Conservation (phyloP, 1,284 basidiomycete species). For the Volvariella volvacea region DNA sequence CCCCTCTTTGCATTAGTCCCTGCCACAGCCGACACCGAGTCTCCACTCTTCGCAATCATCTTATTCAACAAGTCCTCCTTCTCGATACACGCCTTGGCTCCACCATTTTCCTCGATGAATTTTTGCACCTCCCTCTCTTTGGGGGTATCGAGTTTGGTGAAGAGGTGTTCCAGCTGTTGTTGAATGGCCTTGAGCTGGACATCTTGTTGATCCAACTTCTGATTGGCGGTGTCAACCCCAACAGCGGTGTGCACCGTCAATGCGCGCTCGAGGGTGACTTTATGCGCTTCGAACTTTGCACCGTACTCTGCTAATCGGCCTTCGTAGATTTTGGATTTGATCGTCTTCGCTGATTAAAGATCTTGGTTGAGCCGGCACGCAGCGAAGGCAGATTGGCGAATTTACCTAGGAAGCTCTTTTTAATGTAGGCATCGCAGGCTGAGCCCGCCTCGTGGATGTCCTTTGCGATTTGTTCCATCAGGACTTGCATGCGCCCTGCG, state of each 20-base stretch:
- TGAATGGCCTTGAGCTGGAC: conserved; percentile 17
- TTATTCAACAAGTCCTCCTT: conserved; percentile 22
- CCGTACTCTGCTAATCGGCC: conserved; percentile 24
- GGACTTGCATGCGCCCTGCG: conserved; percentile 12
- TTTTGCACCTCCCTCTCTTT: conserved; percentile 23
- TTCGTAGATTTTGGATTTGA: conserved; percentile 32
- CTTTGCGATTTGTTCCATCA: conserved; percentile 17
- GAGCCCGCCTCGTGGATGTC: conserved; percentile 20
- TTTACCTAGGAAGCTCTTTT: conserved; percentile 20
- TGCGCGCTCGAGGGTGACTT: conserved; percentile 23
- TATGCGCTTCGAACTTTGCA: conserved; percentile 23
- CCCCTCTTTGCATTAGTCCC: conserved; percentile 16
- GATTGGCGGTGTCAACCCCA: conserved; percentile 24
- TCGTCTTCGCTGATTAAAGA: conserved; percentile 22
- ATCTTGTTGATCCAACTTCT: conserved; percentile 20
- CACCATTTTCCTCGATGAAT: conserved; percentile 24
- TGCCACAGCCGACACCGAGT: conserved; percentile 19
- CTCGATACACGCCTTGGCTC: conserved; percentile 23
- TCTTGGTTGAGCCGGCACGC: neutral
- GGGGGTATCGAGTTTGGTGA: conserved; percentile 21
- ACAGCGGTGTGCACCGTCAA: conserved; percentile 26
- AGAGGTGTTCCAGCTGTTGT: conserved; percentile 9
- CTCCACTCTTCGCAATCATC: conserved; percentile 23
- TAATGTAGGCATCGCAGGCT: conserved; percentile 20
- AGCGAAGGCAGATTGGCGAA: neutral